phyloP scores from a whole-genome alignment of 164 flowering plant species.

The Euptelea pleiosperma region DNA sequence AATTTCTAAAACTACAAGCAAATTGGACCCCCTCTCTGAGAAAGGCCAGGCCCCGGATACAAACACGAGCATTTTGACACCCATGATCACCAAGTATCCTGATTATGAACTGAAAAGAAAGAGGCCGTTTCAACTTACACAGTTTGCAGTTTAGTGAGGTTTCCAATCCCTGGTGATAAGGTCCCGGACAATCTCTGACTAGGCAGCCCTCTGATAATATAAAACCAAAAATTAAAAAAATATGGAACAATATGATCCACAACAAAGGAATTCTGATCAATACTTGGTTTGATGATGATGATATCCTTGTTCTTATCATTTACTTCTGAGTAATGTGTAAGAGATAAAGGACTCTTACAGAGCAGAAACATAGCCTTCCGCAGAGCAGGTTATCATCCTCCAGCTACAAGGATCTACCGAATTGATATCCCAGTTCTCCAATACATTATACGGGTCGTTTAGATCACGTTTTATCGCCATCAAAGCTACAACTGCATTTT shows the following conservation, averaged over 20 bases:
- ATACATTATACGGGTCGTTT: constrained; percentile 68
- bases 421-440: constrained; percentile 83
- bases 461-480: constrained; percentile 60
- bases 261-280: too few relatives aligned
- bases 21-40: too few relatives aligned
- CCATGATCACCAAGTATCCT: neutral
- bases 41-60: too few relatives aligned
- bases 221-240: constrained; percentile 1
- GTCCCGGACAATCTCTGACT: constrained; percentile 78
- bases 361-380: constrained; percentile 71
- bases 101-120: neutral
- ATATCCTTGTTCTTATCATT: neutral
- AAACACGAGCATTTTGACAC: too few relatives aligned
- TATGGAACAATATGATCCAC: too few relatives aligned
- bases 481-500: constrained; percentile 73
- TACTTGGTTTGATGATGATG: neutral
- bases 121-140: constrained; percentile 53
- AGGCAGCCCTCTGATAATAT: constrained; percentile 64
- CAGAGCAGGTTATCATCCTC: constrained; percentile 84
- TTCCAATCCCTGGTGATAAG: constrained; percentile 69
- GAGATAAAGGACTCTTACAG: constrained; percentile 49
- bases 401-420: constrained; percentile 99
- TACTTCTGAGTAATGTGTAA: neutral
- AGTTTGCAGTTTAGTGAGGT: constrained; percentile 68
- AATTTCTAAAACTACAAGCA: too few relatives aligned